A percentile compares a stretch with the other conserved stretches of the same genome.
phyloP scores from a whole-genome alignment of 352 stramenopile species.

The Phytophthora kernoviae region DNA sequence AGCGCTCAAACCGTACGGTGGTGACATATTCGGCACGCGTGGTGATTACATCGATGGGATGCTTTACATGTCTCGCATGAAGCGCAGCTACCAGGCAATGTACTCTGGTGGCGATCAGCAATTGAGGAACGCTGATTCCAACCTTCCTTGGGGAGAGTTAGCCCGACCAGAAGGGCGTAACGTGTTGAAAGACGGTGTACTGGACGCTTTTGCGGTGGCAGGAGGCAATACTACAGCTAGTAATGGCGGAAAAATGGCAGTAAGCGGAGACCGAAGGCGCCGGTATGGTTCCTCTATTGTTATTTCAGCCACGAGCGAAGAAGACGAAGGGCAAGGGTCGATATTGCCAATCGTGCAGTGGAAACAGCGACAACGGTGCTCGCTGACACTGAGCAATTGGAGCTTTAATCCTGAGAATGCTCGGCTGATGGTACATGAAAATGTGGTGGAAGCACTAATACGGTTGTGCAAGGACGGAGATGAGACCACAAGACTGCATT shows the following conservation, averaged over 20 bases:
- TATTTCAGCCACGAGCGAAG: conserved; percentile 8
- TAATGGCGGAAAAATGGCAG: conserved; percentile 3
- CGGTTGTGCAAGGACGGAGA: conserved; percentile 71
- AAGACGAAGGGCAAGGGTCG: conserved; percentile 8
- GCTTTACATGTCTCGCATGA: conserved; percentile 90
- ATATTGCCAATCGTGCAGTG: conserved; percentile 23
- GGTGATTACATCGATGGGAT: conserved; percentile 87
- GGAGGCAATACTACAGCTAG: neutral
- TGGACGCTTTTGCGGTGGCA: conserved; percentile 41
- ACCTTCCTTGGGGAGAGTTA: conserved; percentile 20
- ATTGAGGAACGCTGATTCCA: conserved; percentile 18
- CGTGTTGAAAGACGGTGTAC: conserved; percentile 59
- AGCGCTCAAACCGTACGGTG: conserved; percentile 67
- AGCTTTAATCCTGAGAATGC: conserved; percentile 87
- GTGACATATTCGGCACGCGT: conserved; percentile 81
- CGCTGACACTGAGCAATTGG: conserved; percentile 89
- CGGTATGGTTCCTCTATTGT: conserved; percentile 9
- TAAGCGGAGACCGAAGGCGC: neutral
- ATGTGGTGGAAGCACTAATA: conserved; percentile 86
- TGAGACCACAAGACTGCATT: conserved; percentile 62
- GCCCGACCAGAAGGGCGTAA: conserved; percentile 19
- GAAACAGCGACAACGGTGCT: conserved; percentile 71
- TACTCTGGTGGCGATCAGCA: conserved; percentile 22
- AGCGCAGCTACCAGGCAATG: conserved; percentile 58
- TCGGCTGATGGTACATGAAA: conserved; percentile 86